Conservation (phyloP, 768 basidiomycete species). For the Scleroderma citrinum region DNA sequence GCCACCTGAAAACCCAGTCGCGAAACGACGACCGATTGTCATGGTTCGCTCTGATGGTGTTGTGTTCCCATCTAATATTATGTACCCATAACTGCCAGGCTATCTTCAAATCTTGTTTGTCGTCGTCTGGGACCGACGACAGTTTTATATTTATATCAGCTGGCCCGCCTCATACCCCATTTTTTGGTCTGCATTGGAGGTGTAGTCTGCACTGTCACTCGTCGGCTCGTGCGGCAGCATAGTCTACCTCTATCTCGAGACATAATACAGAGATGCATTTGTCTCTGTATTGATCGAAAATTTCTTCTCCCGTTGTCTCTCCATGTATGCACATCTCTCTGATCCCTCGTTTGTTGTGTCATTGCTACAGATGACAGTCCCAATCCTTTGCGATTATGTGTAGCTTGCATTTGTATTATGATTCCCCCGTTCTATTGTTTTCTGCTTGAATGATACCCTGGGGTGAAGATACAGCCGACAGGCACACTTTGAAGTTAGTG, state of each 20-base stretch:
- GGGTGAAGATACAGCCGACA: background rate
- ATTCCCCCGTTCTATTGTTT: background rate
- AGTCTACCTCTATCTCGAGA: background rate
- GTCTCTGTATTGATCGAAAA: background rate
- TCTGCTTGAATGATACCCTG: background rate
- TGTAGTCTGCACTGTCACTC: background rate
- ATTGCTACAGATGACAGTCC: background rate
- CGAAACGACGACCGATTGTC: conserved; percentile 73
- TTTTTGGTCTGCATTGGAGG: no score
- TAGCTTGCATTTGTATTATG: conserved; percentile 1
- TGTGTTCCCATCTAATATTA: conserved; percentile 76
- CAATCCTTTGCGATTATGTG: background rate
- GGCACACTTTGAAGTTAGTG: no score
- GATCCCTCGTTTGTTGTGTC: background rate
- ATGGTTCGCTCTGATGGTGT: conserved; percentile 82
- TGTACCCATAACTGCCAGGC: conserved; percentile 60
- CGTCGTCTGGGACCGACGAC: conserved; percentile 22
- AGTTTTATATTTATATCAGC: conserved; percentile 12
- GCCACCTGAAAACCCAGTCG: conserved; percentile 61
- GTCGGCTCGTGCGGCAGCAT: background rate
- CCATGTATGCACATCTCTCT: background rate
- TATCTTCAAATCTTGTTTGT: conserved; percentile 14
- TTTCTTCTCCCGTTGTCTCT: background rate
- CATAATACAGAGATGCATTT: background rate
- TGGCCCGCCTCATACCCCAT: conserved; percentile 1